phyloP scores from a whole-genome alignment of 192 early-diverging fungal genomes.

The Piromyces sp. region DNA sequence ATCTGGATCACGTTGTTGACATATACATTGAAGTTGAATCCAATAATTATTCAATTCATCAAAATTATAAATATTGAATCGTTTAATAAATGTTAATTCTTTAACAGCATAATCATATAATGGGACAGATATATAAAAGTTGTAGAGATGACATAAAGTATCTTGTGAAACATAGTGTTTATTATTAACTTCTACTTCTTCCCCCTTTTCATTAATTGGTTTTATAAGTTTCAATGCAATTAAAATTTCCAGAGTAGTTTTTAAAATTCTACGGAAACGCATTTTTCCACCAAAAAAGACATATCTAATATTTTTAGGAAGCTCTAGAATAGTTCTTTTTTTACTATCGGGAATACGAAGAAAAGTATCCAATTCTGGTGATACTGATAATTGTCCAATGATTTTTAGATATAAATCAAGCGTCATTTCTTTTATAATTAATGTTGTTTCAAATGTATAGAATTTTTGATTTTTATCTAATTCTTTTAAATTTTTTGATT shows the following conservation, averaged over 20 bases:
- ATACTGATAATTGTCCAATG: not conserved
- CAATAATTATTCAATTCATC: not conserved
- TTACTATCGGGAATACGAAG: not conserved
- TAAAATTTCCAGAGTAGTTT: not conserved
- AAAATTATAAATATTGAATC: not conserved
- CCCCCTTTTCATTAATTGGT: not conserved
- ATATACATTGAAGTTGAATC: not conserved
- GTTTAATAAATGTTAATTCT: not conserved
- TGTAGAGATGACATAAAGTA: not conserved
- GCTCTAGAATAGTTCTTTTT: not conserved
- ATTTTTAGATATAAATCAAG: not conserved
- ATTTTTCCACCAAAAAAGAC: not conserved
- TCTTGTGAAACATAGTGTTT: not conserved
- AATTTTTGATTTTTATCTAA: not conserved
- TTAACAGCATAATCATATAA: not conserved
- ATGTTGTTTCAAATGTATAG: not conserved
- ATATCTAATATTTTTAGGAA: not conserved
- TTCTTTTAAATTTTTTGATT: not conserved
- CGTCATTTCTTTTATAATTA: not conserved
- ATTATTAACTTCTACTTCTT: not conserved
- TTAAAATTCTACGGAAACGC: not conserved
- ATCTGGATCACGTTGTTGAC: not conserved
- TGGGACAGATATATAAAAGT: not conserved
- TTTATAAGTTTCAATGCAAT: not conserved
- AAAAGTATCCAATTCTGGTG: not conserved